A percentile compares a stretch with the other conserved stretches of the same genome.
Evolutionary conservation across 441 rosid genomes (phyloP).

Genomic region (Bocquillonia castaneifolia): DNA sequence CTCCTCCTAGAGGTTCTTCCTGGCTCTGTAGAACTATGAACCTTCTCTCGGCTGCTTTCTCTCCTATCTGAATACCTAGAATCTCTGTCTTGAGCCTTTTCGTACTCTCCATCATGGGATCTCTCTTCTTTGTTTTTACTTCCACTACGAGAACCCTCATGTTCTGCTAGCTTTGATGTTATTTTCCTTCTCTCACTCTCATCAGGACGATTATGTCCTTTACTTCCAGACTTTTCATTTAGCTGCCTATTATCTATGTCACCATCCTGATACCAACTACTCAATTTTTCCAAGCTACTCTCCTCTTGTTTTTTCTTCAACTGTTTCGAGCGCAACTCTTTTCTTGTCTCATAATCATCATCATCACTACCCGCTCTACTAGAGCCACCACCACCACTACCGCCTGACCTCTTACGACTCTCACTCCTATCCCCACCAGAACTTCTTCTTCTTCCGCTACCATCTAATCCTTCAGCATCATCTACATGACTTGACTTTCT

Average conservation of each 20-base stretch:
- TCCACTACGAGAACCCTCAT: slow-evolving; percentile 40
- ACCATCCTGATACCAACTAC: slow-evolving; percentile 92
- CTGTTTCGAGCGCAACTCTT: slow-evolving; percentile 47
- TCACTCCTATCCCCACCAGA: slow-evolving; percentile 60
- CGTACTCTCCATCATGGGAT: slow-evolving; percentile 49
- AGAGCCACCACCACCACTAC: slow-evolving; percentile 50
- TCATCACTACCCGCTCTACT: slow-evolving; percentile 56
- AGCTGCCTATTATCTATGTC: slow-evolving; percentile 58
- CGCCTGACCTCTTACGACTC: slow-evolving; percentile 59
- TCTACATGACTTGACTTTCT: slow-evolving; percentile 53
- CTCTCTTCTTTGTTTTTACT: slow-evolving; percentile 63
- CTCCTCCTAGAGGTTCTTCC: slow-evolving; percentile 70
- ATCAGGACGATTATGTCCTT: slow-evolving; percentile 42
- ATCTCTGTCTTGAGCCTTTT: slow-evolving; percentile 54
- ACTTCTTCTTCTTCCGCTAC: slow-evolving; percentile 51
- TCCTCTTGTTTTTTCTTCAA: slow-evolving; percentile 84
- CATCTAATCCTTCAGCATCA: slow-evolving; percentile 48
- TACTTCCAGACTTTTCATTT: slow-evolving; percentile 56
- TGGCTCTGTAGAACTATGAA: slow-evolving; percentile 56
- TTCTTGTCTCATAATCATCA: slow-evolving; percentile 55
- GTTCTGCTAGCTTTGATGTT: slow-evolving; percentile 46
- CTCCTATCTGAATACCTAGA: slow-evolving; percentile 56
- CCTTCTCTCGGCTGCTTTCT: slow-evolving; percentile 68
- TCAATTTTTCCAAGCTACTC: slow-evolving; percentile 80
- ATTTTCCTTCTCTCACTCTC: slow-evolving; percentile 62